Evolutionary conservation across 2,329 filamentous ascomycete genomes (phyloP).

Genomic region (Sporothrix humicola): DNA sequence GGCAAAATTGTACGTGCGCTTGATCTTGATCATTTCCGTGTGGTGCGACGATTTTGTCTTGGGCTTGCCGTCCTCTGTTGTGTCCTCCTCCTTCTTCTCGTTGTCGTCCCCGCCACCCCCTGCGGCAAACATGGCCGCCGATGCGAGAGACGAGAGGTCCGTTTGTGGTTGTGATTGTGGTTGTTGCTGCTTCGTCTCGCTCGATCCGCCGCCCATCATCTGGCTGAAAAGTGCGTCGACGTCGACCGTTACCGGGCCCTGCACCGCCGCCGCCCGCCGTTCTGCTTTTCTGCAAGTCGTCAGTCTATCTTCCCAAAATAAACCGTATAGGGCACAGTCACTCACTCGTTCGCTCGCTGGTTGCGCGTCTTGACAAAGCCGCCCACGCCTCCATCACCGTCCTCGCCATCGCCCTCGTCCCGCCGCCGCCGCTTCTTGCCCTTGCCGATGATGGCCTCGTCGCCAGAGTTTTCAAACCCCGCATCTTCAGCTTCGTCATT

Average conservation of each 20-base stretch:
- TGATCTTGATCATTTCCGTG: constrained; percentile 63
- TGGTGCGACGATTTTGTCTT: constrained; percentile 39
- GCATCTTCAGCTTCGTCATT: constrained; percentile 51
- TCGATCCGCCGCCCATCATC: constrained; percentile 58
- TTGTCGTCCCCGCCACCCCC: background rate
- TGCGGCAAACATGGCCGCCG: constrained; percentile 30
- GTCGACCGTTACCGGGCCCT: constrained; percentile 69
- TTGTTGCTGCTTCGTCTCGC: background rate
- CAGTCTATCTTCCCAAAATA: too few species aligned
- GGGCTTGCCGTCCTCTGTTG: constrained; percentile 35
- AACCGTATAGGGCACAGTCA: too few species aligned
- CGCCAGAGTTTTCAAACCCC: constrained; percentile 71
- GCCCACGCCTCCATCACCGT: constrained; percentile 64
- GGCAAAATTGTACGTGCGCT: constrained; percentile 75
- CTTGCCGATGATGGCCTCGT: constrained; percentile 70
- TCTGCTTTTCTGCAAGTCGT: constrained; percentile 68
- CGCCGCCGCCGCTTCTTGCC: constrained; percentile 59
- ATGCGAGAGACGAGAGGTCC: constrained; percentile 31
- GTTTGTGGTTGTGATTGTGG: background rate
- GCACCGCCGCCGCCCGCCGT: constrained; percentile 56
- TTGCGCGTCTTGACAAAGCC: constrained; percentile 74
- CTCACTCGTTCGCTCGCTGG: constrained; percentile 70
- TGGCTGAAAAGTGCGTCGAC: constrained; percentile 73
- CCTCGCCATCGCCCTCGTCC: constrained; percentile 58
- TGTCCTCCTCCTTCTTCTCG: background rate